These are phyloP conservation scores for Themeda triandra DNA, from an alignment of 176 grass and related monocot species.

Conservation along the genomic window DNA sequence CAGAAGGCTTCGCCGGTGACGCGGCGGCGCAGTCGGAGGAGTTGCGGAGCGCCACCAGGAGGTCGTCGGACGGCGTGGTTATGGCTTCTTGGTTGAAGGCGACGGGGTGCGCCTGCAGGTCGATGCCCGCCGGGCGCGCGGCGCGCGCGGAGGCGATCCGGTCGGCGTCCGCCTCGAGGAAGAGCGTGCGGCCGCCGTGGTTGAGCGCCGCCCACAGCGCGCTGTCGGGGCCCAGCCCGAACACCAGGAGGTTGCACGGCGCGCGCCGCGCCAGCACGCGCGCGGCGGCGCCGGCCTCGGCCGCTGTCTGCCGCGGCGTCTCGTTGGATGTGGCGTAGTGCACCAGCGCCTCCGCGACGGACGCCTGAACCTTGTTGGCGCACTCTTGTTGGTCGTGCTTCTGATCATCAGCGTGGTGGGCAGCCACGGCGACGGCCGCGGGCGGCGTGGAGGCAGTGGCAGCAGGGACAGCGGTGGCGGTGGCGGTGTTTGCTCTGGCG, in stretches of 20 bases:
- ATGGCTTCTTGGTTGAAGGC: not conserved
- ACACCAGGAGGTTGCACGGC: constrained; percentile 69
- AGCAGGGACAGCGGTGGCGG: not conserved
- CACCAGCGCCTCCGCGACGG: constrained; percentile 34
- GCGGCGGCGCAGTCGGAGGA: constrained; percentile 17
- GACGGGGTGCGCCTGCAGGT: constrained; percentile 37
- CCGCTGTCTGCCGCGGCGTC: constrained; percentile 36
- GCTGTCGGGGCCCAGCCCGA: constrained; percentile 56
- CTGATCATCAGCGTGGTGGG: not conserved
- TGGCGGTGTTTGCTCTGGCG: not conserved
- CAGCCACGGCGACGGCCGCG: not conserved
- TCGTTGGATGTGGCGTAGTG: constrained; percentile 52
- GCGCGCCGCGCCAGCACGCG: constrained; percentile 38
- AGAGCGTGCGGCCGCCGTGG: constrained; percentile 72
- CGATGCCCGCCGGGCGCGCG: constrained; percentile 24
- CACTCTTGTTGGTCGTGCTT: not conserved
- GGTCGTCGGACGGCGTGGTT: not conserved
- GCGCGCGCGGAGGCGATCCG: constrained; percentile 15
- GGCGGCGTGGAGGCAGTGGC: not conserved
- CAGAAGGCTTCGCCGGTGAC: not conserved
- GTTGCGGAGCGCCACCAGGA: constrained; percentile 28
- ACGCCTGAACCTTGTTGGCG: constrained; percentile 20
- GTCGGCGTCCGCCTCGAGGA: constrained; percentile 58
- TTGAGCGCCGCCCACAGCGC: constrained; percentile 70
- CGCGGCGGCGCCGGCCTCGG: constrained; percentile 44